Percentiles rank a stretch among this genome's conserved stretches.
Evolutionary conservation across 1,139 yeast genomes (phyloP).

Genomic region (Arxiozyma slooffiae): DNA sequence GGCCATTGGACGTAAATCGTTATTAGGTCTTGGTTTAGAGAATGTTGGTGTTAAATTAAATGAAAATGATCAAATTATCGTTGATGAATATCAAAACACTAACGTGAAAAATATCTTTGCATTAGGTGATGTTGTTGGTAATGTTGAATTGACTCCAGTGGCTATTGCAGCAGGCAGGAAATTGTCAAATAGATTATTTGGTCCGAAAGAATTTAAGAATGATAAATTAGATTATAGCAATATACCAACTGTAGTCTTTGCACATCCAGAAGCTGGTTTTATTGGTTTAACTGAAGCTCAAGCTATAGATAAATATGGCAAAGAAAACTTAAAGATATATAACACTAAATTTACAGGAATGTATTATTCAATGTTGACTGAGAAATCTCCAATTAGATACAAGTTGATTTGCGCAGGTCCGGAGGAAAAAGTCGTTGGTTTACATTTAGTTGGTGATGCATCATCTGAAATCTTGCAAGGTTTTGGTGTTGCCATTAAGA

Average conservation of each 20-base stretch:
- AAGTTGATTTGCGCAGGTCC: constrained; percentile 69
- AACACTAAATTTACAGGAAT: constrained; percentile 76
- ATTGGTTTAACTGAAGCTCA: constrained; percentile 75
- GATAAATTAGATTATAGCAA: constrained; percentile 74
- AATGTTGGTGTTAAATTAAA: constrained; percentile 61
- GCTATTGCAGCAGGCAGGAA: constrained; percentile 98
- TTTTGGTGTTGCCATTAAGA: constrained; percentile 91
- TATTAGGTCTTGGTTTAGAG: constrained; percentile 65
- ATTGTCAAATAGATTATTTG: constrained; percentile 82
- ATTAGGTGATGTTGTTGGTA: constrained; percentile 88
- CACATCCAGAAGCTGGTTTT: constrained; percentile 96
- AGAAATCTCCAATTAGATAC: constrained; percentile 82
- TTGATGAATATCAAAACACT: constrained; percentile 83
- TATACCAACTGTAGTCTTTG: constrained; percentile 84
- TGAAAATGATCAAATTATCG: constrained; percentile 50
- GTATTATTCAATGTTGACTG: constrained; percentile 84
- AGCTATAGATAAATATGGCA: constrained; percentile 72
- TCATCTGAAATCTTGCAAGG: constrained; percentile 94
- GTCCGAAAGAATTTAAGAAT: constrained; percentile 55
- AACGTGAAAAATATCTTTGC: constrained; percentile 64
- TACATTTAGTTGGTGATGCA: constrained; percentile 84
- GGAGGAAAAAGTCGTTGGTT: constrained; percentile 88
- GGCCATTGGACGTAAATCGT: constrained; percentile 87
- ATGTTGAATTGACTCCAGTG: constrained; percentile 90
- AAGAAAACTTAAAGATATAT: constrained; percentile 71